These are phyloP conservation scores for Sicyos edulis DNA, from an alignment of 306 rosid genomes.

Conservation along the genomic window DNA sequence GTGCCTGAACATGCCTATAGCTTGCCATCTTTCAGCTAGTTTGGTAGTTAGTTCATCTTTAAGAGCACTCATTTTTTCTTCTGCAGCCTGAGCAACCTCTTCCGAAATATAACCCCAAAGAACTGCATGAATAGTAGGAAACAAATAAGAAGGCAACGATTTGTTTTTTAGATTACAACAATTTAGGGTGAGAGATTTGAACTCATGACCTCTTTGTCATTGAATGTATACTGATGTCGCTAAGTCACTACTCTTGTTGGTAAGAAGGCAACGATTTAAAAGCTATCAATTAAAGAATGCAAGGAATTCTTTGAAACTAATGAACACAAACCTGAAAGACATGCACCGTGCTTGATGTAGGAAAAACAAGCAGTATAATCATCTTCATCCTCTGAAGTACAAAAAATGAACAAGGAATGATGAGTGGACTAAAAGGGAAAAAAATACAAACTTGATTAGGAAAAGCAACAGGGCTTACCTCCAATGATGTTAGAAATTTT, in stretches of 20 bases:
- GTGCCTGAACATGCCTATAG: conserved; percentile 69
- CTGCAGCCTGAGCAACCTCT: conserved; percentile 45
- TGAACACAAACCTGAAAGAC: conserved; percentile 66
- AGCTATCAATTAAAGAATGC: neutral
- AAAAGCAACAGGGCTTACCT: conserved; percentile 39
- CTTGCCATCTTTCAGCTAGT: conserved; percentile 73
- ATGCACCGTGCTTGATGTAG: conserved; percentile 63
- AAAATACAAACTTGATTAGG: neutral
- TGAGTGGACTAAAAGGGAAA: neutral
- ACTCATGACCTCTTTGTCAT: no score
- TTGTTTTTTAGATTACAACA: neutral
- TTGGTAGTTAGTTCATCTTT: conserved; percentile 49
- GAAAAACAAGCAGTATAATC: conserved; percentile 42
- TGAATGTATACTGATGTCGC: no score
- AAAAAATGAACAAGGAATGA: neutral
- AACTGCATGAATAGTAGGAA: conserved; percentile 37
- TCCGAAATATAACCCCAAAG: conserved; percentile 65
- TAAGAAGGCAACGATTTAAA: conserved; percentile 18
- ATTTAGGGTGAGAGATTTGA: no score
- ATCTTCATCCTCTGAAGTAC: conserved; percentile 53
- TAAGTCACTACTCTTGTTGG: no score
- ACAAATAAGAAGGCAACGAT: conserved; percentile 21
- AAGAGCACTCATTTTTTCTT: conserved; percentile 45
- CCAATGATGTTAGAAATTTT: conserved; percentile 39
- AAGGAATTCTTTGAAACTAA: conserved; percentile 8